Base-by-base conservation (phyloP, 2,329 filamentous ascomycete genomes). In the Coleophoma crateriformis region DNA sequence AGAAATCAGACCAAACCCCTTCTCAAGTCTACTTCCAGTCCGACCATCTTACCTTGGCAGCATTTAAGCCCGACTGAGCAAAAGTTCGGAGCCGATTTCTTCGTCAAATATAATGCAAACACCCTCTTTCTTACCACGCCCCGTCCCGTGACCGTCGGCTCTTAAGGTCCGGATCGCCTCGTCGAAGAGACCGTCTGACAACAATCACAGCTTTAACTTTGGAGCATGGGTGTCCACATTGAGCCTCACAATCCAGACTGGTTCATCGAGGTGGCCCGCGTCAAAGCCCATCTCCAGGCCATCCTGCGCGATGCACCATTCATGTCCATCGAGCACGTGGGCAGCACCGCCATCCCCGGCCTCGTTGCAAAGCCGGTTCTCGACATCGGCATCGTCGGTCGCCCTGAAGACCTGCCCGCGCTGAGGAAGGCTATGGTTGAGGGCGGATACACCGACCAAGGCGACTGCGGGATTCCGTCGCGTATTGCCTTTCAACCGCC, bases 311-410 rank as follows among this genome's bases (percentile, higher is more conserved):
- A 22, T 15, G 39, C 19, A 42, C 39, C 39, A 17, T 17, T 42
- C 19, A 22, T 42, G 7, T 15, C 39, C 39, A 42, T 42, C 12
- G 39, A 42, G 39, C 39, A 42, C 57, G 66, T 72, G 32, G 77
- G 77, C 22, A 78, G 74, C 11, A 79, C 77, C 27, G 73, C 72
- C 46, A 65, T 80, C 7, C 72, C 73, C 0, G 64, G 61, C 8
- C 67, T 80, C 3, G 67, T 72, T 0, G 76, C 77, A 44, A 79
- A 80, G 61, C 65, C 68, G 27, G 62, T 78, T 43, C 75, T 80
- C 43, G 77, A 80, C 57, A 67, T 80, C 33, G 77, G 79, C 55
- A 61, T 79, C 10, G 64, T 71, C 4, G 65, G 79, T 7, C 44
- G 52, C 12, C 57, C 55, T 12, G 52, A 58, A 6, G 52, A 62